phyloP scores from a whole-genome alignment of 768 basidiomycete genomes.

The Thelephora aurantiotincta region DNA sequence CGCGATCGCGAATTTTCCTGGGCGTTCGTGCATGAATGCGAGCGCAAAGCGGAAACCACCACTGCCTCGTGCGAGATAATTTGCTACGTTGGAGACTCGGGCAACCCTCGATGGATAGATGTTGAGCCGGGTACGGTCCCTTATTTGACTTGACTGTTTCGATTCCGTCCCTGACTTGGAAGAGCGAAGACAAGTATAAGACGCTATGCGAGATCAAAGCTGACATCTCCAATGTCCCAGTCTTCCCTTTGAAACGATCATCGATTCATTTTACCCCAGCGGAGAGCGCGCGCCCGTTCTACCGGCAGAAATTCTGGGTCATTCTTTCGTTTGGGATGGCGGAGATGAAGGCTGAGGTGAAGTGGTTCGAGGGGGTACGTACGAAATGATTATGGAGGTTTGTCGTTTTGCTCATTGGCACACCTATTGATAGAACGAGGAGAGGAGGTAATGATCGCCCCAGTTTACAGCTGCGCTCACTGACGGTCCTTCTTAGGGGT shows the following conservation, averaged over 20 bases:
- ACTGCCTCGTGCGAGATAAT: conserved; percentile 13
- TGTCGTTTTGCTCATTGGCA: not conserved
- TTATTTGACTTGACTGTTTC: not conserved
- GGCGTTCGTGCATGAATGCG: conserved; percentile 2
- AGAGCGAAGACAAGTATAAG: conserved; percentile 17
- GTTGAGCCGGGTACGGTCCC: conserved; percentile 16
- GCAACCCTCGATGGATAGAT: conserved; percentile 20
- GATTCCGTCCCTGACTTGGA: not conserved
- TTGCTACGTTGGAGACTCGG: conserved; percentile 17
- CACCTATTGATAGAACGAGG: not conserved
- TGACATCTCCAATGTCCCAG: conserved; percentile 16
- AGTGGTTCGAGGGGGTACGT: conserved; percentile 27
- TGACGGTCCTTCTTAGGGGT: not conserved
- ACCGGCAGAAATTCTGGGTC: conserved; percentile 21
- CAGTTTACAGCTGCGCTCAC: no score
- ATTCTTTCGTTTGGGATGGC: conserved; percentile 30
- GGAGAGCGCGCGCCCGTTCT: conserved; percentile 8
- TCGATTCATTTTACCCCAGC: not conserved
- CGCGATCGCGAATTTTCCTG: conserved; percentile 26
- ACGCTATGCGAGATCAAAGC: conserved; percentile 22
- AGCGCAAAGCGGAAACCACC: conserved; percentile 6
- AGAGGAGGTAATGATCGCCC: not conserved
- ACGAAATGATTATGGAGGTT: not conserved
- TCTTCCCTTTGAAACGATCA: not conserved
- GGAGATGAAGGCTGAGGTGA: conserved; percentile 31